Evolutionary conservation across 805 yeast genomes (phyloP), one percentile per base, ranked within the genome.

Genomic region (Kodamaea neixiangensis): DNA sequence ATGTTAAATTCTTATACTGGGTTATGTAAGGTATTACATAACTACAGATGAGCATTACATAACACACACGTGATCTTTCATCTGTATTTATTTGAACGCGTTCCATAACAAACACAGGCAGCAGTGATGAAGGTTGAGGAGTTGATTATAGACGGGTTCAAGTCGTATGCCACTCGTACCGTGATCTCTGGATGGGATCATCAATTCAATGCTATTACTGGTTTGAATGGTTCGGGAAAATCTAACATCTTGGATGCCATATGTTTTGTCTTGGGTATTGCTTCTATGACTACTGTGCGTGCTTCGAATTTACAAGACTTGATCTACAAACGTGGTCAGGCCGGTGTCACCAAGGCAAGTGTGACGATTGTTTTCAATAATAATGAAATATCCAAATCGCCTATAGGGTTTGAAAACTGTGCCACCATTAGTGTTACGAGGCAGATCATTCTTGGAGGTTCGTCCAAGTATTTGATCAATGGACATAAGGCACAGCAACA

Each of bases 401-500:
- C 99, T 0, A 86, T 90, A 48, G 97, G 96, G 2, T 92, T 89
- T 62, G 92, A 87, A 57, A 82, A 83, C 42, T 77, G 85, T 46
- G 72, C 85, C 11, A 86, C 87, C 62, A 89, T 94, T 54, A 87
- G 94, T 50, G 96, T 94, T 4, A 92, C 98, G 3, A 79, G 99
- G 54, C 97, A 92, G 62, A 82, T 94, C 54, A 85, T 87, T 1
- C 72, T 94, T 44, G 98, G 97, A 17, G 97, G 97, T 3, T 85
- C 91, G 1, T 86, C 96, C 39, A 93, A 94, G 70, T 94, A 91
- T 64, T 73, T 93, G 55, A 89, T 94, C 58, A 94, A 94, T 68
- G 99, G 99, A 31, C 97, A 91, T 67, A 83, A 96, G 55, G 97
- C 97, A 0, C 97, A 92, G 61, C 98, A 92, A 63, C 94, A 87